Evolutionary conservation across 176 grass and related monocot genomes (phyloP).

Genomic region (Triticum turgidum): DNA sequence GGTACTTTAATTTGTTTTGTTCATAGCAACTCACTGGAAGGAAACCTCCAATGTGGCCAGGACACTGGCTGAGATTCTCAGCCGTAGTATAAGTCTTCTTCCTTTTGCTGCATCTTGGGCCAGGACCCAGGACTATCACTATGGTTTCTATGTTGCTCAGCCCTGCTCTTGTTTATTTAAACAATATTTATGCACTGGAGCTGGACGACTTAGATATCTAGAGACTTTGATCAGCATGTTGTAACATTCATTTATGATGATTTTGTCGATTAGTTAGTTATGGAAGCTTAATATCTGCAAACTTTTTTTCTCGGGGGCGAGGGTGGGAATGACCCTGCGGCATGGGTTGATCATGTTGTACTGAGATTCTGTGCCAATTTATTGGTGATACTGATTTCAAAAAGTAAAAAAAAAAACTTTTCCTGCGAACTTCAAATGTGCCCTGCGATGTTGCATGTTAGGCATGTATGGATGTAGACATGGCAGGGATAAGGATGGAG

Average conservation of each 20-base stretch:
- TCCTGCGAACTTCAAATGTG: background rate
- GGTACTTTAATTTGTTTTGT: background rate
- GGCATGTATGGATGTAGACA: background rate
- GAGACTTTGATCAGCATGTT: background rate
- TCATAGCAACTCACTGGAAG: background rate
- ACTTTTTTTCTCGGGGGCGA: background rate
- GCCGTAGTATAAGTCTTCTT: background rate
- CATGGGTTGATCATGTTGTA: background rate
- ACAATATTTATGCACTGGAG: background rate
- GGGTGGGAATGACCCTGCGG: background rate
- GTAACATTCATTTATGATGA: background rate
- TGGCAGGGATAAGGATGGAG: background rate
- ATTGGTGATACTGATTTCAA: background rate
- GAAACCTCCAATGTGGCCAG: background rate
- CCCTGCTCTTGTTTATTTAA: background rate
- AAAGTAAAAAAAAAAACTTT: background rate
- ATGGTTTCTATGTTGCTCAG: background rate
- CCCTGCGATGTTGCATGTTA: background rate
- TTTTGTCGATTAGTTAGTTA: constrained; percentile 1
- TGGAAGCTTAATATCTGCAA: background rate
- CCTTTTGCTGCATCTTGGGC: background rate
- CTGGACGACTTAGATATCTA: background rate
- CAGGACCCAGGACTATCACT: background rate
- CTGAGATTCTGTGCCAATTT: background rate
- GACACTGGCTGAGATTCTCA: background rate